Evolutionary conservation across 805 yeast genomes (phyloP).

Genomic region (Brettanomyces nanus): DNA sequence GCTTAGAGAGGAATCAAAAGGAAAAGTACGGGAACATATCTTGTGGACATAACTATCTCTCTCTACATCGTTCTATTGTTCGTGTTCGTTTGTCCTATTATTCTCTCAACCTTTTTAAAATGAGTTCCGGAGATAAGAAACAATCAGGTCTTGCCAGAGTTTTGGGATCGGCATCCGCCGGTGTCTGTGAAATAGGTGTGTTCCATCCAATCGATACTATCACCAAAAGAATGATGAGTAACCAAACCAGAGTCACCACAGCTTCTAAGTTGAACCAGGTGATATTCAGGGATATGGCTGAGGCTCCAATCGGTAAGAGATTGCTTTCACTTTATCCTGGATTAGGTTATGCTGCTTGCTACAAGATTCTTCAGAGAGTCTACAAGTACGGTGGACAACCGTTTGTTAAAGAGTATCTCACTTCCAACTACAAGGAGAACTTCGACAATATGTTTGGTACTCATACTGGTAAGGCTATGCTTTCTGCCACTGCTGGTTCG

Average conservation of each 20-base stretch:
- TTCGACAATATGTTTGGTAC: conserved; percentile 79
- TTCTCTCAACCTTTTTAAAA: conserved; percentile 2
- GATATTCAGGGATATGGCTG: conserved; percentile 76
- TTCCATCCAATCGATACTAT: conserved; percentile 99
- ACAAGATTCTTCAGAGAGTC: conserved; percentile 93
- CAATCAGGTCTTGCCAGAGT: conserved; percentile 87
- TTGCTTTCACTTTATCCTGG: conserved; percentile 90
- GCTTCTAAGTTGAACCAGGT: conserved; percentile 69
- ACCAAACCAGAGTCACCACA: conserved; percentile 59
- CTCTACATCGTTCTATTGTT: background rate
- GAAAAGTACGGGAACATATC: too few species aligned
- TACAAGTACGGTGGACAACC: conserved; percentile 99
- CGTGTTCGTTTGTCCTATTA: background rate
- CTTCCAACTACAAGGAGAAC: conserved; percentile 57
- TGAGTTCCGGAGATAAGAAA: conserved; percentile 57
- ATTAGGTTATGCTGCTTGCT: conserved; percentile 95
- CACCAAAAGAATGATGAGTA: conserved; percentile 90
- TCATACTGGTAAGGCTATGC: conserved; percentile 93
- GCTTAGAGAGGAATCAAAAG: too few species aligned
- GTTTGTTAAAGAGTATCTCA: conserved; percentile 87
- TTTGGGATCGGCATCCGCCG: conserved; percentile 97
- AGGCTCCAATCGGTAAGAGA: conserved; percentile 61
- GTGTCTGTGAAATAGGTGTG: conserved; percentile 90
- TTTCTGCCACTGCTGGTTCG: conserved; percentile 97
- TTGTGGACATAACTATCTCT: too few species aligned